Base-by-base conservation (phyloP, 106 monocot genomes). In the Dioscorea dumetorum region DNA sequence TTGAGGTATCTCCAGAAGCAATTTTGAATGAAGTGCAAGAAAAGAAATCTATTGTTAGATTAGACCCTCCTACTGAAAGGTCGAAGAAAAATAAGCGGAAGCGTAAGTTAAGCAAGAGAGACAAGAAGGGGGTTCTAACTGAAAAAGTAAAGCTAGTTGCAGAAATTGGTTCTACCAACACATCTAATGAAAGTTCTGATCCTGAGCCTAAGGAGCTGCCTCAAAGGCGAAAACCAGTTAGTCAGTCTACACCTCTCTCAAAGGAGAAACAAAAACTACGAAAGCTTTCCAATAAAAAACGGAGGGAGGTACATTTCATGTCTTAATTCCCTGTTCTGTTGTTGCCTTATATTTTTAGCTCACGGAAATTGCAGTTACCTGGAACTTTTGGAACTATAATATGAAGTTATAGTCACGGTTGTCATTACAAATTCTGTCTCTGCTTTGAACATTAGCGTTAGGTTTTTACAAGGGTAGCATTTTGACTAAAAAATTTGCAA, bases 71-170 rank as follows among this genome's bases (percentile, higher is more conserved):
- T 31, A 48, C 72, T 56, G 48, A 79, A 51, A 83, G 80, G 75
- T 71, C 74, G 2, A 85, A 76, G 67, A 91, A 77, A 72, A 79
- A 79, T 58, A 77, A 63, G 61, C 61, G 64, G 63, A 88, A 71
- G 24, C 1, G 12, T 56, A 64, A 61, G 2, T 72, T 62, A 61
- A 64, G 51, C 51, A 84, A 79, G 32, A 83, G 75, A 48, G 73
- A 75, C 63, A 91, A 78, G 63, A 72, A 74, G 59, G 76, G 66
- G 60, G 69, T 75, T 53, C 67, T 19, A 19, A 33, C 56, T 58
- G 75, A 79, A 54, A 87, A 81, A 35, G 77, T 62, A 49, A 80
- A 85, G 49, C 41, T 70, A 75, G 60, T 60, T 48, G 68, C 51
- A 58, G 56, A 21, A 66, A 49, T 63, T 72, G 56, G 53, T 69